These are phyloP conservation scores for Echeveria elegans DNA, from an alignment of 164 flowering plant species.

Conservation along the genomic window DNA sequence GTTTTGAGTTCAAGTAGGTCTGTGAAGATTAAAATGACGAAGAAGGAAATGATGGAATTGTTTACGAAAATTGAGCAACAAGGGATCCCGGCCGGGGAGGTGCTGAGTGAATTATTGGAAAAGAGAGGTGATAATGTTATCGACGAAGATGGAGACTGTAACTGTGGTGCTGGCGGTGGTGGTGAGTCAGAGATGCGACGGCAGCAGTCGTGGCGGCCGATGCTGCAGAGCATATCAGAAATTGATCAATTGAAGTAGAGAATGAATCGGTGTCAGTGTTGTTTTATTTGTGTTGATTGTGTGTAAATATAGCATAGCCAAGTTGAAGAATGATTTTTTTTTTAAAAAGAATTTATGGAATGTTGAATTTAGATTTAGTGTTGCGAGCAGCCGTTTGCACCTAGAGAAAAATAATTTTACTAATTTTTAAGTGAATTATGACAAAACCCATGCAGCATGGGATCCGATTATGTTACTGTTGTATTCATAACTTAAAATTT, in stretches of 20 bases:
- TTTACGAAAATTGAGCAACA: background rate
- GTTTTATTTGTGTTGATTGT: background rate
- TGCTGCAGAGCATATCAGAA: constrained; percentile 33
- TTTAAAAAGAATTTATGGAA: too few relatives aligned
- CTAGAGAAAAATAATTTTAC: too few relatives aligned
- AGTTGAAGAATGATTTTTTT: too few relatives aligned
- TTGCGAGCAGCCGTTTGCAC: too few relatives aligned
- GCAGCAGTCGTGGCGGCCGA: constrained; percentile 32
- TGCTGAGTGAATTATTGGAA: background rate
- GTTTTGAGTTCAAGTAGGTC: background rate
- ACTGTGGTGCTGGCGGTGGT: background rate
- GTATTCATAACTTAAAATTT: too few relatives aligned
- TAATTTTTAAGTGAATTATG: too few relatives aligned
- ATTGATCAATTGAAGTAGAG: constrained; percentile 11
- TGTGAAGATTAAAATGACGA: constrained; percentile 2
- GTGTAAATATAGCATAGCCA: too few relatives aligned
- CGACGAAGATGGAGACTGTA: too few relatives aligned
- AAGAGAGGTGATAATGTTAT: background rate
- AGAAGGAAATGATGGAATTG: background rate
- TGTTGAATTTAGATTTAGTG: too few relatives aligned
- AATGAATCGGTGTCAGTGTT: background rate
- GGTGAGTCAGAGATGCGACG: constrained; percentile 1
- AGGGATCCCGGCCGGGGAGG: background rate
- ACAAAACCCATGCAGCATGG: too few relatives aligned
- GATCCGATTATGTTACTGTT: too few relatives aligned